phyloP scores from a whole-genome alignment of 2,329 filamentous ascomycete species.

The Emergomyces orientalis region DNA sequence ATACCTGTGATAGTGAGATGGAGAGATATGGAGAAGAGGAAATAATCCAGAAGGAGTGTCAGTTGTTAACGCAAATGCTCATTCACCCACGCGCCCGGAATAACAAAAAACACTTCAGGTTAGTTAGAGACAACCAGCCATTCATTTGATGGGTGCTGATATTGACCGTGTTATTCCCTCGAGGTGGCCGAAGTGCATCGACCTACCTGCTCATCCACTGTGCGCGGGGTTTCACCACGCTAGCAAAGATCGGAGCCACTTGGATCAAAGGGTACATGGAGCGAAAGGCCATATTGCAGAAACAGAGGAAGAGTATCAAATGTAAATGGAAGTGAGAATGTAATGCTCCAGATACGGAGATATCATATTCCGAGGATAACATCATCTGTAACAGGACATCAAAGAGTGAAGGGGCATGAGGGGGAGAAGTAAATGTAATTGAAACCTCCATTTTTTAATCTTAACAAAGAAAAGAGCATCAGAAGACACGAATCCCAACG shows the following conservation, averaged over 20 bases:
- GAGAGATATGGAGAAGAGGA: neutral
- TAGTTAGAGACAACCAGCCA: no score
- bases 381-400: neutral
- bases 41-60: neutral
- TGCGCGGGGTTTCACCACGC: no score
- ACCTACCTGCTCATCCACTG: no score
- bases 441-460: neutral
- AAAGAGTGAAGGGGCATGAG: neutral
- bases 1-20: no score
- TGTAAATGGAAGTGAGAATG: constrained; percentile 7
- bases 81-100: neutral
- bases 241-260: no score
- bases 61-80: no score
- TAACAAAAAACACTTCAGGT: neutral
- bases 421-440: neutral
- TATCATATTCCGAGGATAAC: neutral
- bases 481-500: constrained; percentile 1
- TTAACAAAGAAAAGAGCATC: neutral
- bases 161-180: no score
- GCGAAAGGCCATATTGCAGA: constrained; percentile 8
- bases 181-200: no score
- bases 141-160: no score
- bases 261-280: neutral
- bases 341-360: neutral
- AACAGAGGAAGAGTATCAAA: constrained; percentile 9